Evolutionary conservation across 106 monocot species (phyloP).

Genomic region (Acorus calamus): DNA sequence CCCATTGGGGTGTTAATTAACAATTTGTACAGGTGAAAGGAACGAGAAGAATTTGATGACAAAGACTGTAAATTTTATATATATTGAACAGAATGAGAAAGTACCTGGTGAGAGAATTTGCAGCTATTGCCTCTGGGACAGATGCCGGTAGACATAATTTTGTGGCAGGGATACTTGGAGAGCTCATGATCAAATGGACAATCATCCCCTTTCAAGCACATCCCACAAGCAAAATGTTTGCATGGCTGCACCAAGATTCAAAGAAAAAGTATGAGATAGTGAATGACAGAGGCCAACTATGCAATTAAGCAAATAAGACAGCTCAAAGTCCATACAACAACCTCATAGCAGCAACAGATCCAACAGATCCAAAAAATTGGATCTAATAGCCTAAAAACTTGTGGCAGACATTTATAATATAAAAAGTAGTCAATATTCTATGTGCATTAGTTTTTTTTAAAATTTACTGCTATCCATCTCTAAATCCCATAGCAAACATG

Average conservation of each 20-base stretch:
- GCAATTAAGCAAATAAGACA: not conserved
- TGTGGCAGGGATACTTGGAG: conserved; percentile 84
- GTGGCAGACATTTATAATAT: too few species aligned
- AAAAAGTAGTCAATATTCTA: too few species aligned
- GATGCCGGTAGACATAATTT: conserved; percentile 41
- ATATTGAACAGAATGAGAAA: not conserved
- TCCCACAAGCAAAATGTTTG: conserved; percentile 45
- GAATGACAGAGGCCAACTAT: not conserved
- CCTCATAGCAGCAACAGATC: too few species aligned
- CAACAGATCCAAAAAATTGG: too few species aligned
- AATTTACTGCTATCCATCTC: too few species aligned
- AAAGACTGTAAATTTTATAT: not conserved
- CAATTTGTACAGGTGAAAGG: too few species aligned
- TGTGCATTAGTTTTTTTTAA: too few species aligned
- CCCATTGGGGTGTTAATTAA: too few species aligned
- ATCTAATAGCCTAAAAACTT: too few species aligned
- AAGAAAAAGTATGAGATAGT: not conserved
- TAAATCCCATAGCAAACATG: too few species aligned
- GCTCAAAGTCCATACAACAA: too few species aligned
- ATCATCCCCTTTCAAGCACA: conserved; percentile 86
- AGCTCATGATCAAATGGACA: conserved; percentile 93
- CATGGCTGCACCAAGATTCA: conserved; percentile 57
- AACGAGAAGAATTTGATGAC: too few species aligned
- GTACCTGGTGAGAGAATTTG: conserved; percentile 84
- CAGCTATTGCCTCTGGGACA: conserved; percentile 72